Percentiles rank a stretch among this genome's conserved stretches.
phyloP scores from a whole-genome alignment of 2,329 filamentous ascomycete genomes.

The Bimuria novae-zelandiae region DNA sequence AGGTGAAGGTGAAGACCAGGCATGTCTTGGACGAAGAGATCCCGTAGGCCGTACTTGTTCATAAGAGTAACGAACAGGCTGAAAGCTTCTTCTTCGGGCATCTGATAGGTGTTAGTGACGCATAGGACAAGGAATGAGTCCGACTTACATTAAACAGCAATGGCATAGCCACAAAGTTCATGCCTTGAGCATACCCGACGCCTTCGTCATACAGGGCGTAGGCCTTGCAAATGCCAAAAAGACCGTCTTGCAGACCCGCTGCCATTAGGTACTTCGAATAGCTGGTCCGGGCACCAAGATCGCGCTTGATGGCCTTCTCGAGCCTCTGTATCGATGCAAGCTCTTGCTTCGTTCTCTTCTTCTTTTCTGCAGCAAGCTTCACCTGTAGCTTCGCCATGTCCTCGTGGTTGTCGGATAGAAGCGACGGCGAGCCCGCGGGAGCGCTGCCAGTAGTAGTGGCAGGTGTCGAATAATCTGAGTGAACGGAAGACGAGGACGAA shows the following conservation, averaged over 20 bases:
- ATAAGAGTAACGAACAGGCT: slow-evolving; percentile 90
- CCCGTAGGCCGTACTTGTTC: slow-evolving; percentile 92
- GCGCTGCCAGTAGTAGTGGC: slow-evolving; percentile 56
- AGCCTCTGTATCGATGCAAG: slow-evolving; percentile 74
- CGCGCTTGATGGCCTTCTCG: slow-evolving; percentile 88
- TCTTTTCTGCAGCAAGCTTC: slow-evolving; percentile 67
- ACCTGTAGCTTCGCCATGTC: slow-evolving; percentile 68
- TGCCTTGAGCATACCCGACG: slow-evolving; percentile 96
- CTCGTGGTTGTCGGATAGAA: slow-evolving; percentile 63
- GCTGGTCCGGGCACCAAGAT: slow-evolving; percentile 89
- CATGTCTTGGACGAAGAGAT: slow-evolving; percentile 96
- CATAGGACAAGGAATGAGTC: slow-evolving; percentile 59
- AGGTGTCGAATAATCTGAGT: slow-evolving; percentile 73
- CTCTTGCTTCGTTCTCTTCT: slow-evolving; percentile 81
- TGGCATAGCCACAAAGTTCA: slow-evolving; percentile 98
- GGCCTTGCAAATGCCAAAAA: slow-evolving; percentile 96
- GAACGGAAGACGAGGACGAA: slow-evolving; percentile 84
- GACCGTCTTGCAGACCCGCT: slow-evolving; percentile 86
- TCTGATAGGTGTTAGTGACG: slow-evolving; percentile 66
- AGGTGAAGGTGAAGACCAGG: slow-evolving; percentile 90
- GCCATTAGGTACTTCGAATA: slow-evolving; percentile 95
- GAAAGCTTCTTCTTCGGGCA: slow-evolving; percentile 97
- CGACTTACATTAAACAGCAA: slow-evolving; percentile 82
- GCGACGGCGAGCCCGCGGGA: slow-evolving; percentile 54
- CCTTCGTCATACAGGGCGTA: slow-evolving; percentile 94